Evolutionary conservation across 2,329 filamentous ascomycete species (phyloP).

Genomic region (Xylaria sp.): DNA sequence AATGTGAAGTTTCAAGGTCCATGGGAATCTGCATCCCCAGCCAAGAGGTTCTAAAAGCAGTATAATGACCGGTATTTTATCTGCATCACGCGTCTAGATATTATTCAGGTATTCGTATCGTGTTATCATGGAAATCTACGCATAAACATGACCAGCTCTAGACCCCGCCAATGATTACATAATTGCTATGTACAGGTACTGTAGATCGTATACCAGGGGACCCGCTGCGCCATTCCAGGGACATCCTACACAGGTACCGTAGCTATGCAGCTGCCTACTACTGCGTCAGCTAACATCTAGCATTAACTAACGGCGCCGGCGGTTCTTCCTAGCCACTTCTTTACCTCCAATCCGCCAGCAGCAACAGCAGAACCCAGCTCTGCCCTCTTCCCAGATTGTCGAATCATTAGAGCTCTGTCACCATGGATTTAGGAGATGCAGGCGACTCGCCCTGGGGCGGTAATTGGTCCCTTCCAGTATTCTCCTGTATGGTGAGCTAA

Average conservation of each 20-base stretch:
- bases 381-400: slow-evolving; percentile 17
- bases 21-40: neutral
- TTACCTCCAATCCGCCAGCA: slow-evolving; percentile 24
- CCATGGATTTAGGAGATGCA: slow-evolving; percentile 58
- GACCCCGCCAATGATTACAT: slow-evolving; percentile 16
- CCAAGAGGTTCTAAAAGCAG: neutral
- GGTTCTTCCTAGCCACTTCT: slow-evolving; percentile 5
- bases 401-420: slow-evolving; percentile 29
- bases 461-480: slow-evolving; percentile 45
- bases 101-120: no score
- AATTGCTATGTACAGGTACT: neutral
- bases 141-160: neutral
- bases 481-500: slow-evolving; percentile 36
- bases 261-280: slow-evolving; percentile 1
- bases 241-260: neutral
- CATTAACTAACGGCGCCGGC: slow-evolving; percentile 26
- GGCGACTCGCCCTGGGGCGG: slow-evolving; percentile 59
- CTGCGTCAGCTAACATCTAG: slow-evolving; percentile 24
- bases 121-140: no score
- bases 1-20: neutral
- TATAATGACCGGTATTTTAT: no score
- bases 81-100: no score
- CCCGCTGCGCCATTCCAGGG: neutral
- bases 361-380: slow-evolving; percentile 23
- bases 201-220: neutral